Evolutionary conservation across 805 yeast genomes (phyloP), one percentile per base, ranked within the genome.

Genomic region (Kuraishia hungarica): DNA sequence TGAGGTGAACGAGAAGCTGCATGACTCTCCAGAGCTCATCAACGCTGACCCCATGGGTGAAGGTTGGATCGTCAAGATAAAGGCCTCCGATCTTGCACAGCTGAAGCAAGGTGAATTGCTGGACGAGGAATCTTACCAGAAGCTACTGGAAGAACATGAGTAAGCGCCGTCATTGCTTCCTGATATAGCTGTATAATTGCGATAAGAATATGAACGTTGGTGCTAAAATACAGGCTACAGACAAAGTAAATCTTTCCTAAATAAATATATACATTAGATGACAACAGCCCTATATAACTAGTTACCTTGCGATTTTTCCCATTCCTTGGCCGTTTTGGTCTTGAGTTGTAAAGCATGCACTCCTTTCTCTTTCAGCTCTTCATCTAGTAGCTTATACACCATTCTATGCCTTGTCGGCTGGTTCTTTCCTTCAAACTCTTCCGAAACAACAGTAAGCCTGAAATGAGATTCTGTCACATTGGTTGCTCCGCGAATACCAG

Each of bases 1-100:
- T 52, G 97, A 84, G 61, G 81, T 83, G 60, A 94, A 94, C 73
- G 79, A 74, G 43, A 69, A 66, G 23, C 78, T 94, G 61, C 86
- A 81, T 59, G 81, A 80, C 53, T 74, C 78, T 57, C 97, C 99
- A 39, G 84, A 83, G 56, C 74, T 90, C 63, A 82, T 94, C 64
- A 93, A 92, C 73, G 72, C 75, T 60, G 97, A 91, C 66, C 97
- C 99, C 52, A 78, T 88, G 84, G 97, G 97, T 55, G 84, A 83
- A 56, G 98, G 96, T 43, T 93, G 97, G 97, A 81, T 93, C 59
- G 89, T 88, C 54, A 88, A 89, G 72, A 71, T 93, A 61, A 79
- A 86, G 71, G 71, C 88, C 57, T 60, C 66, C 22, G 74, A 78
- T 61, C 73, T 75, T 17, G 68, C 62, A 1, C 73, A 70, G n/a